These are phyloP conservation scores for Pseudisothecium myosuroides DNA, from an alignment of 225 moss, liverwort and hornwort genomes.

Conservation along the genomic window DNA sequence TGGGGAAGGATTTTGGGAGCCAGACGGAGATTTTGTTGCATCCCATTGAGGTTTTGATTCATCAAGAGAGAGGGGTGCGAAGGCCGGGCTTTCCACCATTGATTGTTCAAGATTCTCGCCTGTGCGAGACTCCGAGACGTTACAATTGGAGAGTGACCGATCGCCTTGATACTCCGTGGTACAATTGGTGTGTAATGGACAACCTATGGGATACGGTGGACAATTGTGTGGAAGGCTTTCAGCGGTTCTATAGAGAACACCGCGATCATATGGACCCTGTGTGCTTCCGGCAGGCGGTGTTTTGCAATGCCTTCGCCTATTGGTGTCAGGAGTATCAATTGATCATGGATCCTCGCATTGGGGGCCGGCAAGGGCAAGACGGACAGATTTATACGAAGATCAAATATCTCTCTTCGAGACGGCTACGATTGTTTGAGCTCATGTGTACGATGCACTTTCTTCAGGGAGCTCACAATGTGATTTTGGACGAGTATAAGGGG, in stretches of 20 bases:
- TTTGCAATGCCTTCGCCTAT: too few species aligned
- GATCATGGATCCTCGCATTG: too few species aligned
- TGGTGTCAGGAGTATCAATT: too few species aligned
- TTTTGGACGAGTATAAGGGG: too few species aligned
- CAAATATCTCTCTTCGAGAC: too few species aligned
- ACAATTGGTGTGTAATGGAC: not conserved
- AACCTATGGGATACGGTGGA: not conserved
- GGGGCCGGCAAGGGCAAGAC: too few species aligned
- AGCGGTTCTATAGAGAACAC: not conserved
- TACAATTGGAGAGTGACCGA: not conserved
- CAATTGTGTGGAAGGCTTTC: not conserved
- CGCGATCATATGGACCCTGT: rapidly evolving
- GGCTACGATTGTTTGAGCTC: too few species aligned
- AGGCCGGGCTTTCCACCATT: not conserved
- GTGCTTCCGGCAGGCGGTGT: not conserved
- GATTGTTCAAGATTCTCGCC: not conserved
- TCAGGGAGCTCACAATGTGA: too few species aligned
- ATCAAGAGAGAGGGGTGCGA: not conserved
- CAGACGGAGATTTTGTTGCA: not conserved
- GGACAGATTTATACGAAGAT: too few species aligned
- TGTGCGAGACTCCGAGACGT: rapidly evolving
- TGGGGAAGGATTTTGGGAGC: not conserved
- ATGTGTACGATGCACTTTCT: too few species aligned
- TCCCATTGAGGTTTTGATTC: not conserved
- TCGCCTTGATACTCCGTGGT: not conserved